Percentiles rank a stretch among this genome's conserved stretches.
These are phyloP conservation scores for Entomortierella lignicola DNA, from an alignment of 192 early-diverging fungal genomes.

Conservation along the genomic window DNA sequence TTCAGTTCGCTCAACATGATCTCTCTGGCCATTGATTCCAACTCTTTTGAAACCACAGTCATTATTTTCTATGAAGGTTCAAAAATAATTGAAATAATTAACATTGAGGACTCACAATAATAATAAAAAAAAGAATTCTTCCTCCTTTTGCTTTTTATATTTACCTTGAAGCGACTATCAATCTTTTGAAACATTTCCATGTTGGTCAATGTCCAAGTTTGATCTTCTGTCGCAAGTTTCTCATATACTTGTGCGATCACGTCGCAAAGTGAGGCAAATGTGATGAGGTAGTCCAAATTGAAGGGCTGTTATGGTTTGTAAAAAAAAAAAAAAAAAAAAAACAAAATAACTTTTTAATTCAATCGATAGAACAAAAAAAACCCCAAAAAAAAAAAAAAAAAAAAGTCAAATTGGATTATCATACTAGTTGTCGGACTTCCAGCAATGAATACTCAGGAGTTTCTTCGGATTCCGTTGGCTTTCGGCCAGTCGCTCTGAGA, in stretches of 20 bases:
- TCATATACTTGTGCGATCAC: slow-evolving; percentile 47
- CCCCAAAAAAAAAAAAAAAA: neutral
- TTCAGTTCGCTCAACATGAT: slow-evolving; percentile 43
- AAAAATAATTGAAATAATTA: slow-evolving; percentile 2
- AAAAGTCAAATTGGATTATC: neutral
- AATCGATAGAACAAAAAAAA: too few species aligned
- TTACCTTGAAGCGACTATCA: slow-evolving; percentile 50
- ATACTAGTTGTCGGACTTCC: slow-evolving; percentile 48
- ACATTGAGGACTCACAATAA: neutral
- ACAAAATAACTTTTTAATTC: too few species aligned
- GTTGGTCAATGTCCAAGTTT: slow-evolving; percentile 26
- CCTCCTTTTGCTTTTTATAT: slow-evolving; percentile 1
- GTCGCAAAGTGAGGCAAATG: slow-evolving; percentile 46
- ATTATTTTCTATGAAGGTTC: slow-evolving; percentile 40
- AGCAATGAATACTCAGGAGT: slow-evolving; percentile 45
- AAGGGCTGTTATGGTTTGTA: slow-evolving; percentile 21
- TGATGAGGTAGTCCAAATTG: slow-evolving; percentile 37
- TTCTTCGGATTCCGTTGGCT: slow-evolving; percentile 25
- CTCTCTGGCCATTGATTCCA: slow-evolving; percentile 40
- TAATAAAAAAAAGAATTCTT: neutral
- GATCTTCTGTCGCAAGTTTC: slow-evolving; percentile 11
- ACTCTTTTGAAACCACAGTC: slow-evolving; percentile 38
- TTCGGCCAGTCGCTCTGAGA: slow-evolving; percentile 26
- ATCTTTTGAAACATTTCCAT: slow-evolving; percentile 45
- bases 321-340: neutral